phyloP scores from a whole-genome alignment of 208 protist genomes.

The Naegleria lovaniensis region DNA sequence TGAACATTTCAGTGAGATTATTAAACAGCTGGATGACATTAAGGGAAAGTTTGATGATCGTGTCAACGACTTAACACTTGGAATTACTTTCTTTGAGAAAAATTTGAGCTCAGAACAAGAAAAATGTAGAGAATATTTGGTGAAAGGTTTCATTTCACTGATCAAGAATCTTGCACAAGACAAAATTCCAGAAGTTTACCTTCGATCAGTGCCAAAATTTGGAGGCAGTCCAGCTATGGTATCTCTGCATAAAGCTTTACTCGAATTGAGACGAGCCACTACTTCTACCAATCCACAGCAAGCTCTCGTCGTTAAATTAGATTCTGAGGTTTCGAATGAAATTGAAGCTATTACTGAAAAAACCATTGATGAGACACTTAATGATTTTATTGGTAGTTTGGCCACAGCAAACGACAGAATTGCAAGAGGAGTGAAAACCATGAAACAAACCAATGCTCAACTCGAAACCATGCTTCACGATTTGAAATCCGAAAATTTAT shows the following conservation, averaged over 20 bases:
- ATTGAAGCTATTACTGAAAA: neutral
- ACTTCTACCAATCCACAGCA: neutral
- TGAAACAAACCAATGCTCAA: neutral
- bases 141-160: neutral
- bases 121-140: neutral
- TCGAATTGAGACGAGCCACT: neutral
- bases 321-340: neutral
- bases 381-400: neutral
- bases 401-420: neutral
- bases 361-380: neutral
- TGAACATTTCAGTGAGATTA: conserved; percentile 1
- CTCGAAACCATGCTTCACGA: neutral
- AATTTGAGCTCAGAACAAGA: neutral
- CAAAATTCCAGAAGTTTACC: conserved; percentile 14
- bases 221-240: neutral
- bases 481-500: neutral
- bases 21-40: neutral
- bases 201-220: conserved; percentile 9
- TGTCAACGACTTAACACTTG: neutral
- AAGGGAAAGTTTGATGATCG: neutral
- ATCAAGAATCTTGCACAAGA: neutral
- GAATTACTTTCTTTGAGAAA: neutral
- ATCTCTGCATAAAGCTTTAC: neutral
- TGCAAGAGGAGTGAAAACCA: neutral
- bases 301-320: neutral